Base-by-base conservation (phyloP, 495 filamentous ascomycete genomes). In the Astrothelium macrocarpum region DNA sequence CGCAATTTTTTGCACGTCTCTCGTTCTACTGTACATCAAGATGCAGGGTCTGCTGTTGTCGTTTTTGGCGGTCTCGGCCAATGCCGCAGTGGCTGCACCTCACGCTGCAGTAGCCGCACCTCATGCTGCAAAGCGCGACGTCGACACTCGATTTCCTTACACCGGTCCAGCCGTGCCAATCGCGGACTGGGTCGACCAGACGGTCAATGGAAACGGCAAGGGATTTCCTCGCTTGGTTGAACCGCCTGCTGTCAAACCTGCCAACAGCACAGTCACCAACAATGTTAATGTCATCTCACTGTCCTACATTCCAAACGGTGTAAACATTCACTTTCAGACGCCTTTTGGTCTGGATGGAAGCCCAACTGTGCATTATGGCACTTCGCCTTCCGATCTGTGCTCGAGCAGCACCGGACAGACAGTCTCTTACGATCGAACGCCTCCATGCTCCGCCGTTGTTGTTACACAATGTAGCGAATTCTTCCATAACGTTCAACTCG, bases 281-380 rank as follows among this genome's bases (percentile, higher is more conserved):
- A 82, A 82, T 64, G 70, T 82, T 69, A 81, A 82, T 68, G 79
- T 82, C 58, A 81, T 82, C 63, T 75, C 76, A 18, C 53, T 79
- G 59, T 76, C 79, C 2, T 82, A 81, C 64, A 31, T 81, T 20
- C 79, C 79, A 0, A 68, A 74, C 43, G 80, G 80, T 26, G 76
- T 81, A 63, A 79, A 78, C 66, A 74, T 81, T 63, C 80, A 81
- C 70, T 82, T 77, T 69, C 80, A 82, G 71, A 82, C 80, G 11
- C 79, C 80, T 10, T 82, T 81, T 62, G 80, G 80, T 9, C 64
- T 82, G 59, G 77, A 75, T 4, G 64, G 65, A 20, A 63, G 69
- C 12, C 79, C 80, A 0, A 66, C 71, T 2, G 72, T 82, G 23
- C 65, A 75, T 18, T 82, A 74, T 71, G 80, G 80, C 16, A 72